Evolutionary conservation across 2,329 filamentous ascomycete genomes (phyloP).

Genomic region (Penicillium sp.): DNA sequence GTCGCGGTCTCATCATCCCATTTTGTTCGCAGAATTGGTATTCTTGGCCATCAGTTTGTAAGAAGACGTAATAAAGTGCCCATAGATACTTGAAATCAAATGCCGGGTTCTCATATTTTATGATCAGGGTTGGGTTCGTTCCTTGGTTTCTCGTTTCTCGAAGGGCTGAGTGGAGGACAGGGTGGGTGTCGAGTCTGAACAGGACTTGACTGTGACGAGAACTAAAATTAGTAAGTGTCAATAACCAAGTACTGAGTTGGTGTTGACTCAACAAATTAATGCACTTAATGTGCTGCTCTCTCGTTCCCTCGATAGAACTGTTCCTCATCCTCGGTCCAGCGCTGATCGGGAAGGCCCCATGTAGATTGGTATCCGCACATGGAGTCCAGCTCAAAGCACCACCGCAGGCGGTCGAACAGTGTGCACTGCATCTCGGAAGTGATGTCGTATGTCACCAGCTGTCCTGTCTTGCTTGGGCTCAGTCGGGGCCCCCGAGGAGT

Average conservation of each 20-base stretch:
- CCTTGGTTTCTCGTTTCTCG: not conserved
- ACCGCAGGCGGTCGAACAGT: not conserved
- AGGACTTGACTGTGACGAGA: not conserved
- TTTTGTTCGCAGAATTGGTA: not conserved
- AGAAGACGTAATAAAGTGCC: not conserved
- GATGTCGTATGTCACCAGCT: not conserved
- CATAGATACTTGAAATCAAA: not conserved
- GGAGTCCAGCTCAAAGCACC: not conserved
- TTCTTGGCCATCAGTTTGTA: not conserved
- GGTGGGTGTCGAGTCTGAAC: no score
- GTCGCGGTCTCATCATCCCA: not conserved
- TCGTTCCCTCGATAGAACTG: not conserved
- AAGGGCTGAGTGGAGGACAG: no score
- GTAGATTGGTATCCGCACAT: not conserved
- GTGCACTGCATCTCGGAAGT: not conserved
- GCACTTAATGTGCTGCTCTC: not conserved
- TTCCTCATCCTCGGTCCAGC: not conserved
- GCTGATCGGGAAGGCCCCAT: not conserved
- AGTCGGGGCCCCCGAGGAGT: not conserved
- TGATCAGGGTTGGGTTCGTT: not conserved
- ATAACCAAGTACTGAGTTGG: not conserved
- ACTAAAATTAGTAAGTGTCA: not conserved
- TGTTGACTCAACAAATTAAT: no score
- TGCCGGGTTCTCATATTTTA: no score
- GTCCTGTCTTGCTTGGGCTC: not conserved